phyloP scores from a whole-genome alignment of 1,284 basidiomycete species.

The Cutaneotrichosporon spelunceum region DNA sequence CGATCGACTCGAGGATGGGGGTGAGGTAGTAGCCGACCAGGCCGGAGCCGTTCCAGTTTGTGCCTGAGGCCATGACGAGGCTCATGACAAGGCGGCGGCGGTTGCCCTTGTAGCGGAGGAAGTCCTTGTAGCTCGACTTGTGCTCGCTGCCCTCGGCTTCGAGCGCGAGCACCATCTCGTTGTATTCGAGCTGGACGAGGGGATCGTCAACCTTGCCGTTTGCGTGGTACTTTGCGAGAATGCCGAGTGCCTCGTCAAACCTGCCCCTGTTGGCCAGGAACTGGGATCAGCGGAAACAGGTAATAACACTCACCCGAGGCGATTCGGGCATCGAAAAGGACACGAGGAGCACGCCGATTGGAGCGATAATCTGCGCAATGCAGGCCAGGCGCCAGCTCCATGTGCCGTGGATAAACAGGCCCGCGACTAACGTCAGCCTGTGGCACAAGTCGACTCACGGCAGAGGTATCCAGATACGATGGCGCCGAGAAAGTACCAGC shows the following conservation, averaged over 20 bases:
- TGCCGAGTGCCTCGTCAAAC: constrained; percentile 55
- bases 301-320: constrained; percentile 53
- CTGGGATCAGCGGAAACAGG: background rate
- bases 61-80: constrained; percentile 10
- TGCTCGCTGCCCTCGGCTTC: constrained; percentile 46
- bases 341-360: constrained; percentile 1
- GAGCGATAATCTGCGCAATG: constrained; percentile 10
- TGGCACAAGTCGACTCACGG: background rate
- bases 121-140: constrained; percentile 25
- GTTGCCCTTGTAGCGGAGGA: constrained; percentile 47
- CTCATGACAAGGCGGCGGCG: constrained; percentile 48
- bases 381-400: constrained; percentile 13
- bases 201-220: constrained; percentile 45
- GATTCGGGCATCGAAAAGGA: constrained; percentile 58
- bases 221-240: constrained; percentile 65
- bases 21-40: constrained; percentile 37
- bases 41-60: constrained; percentile 32
- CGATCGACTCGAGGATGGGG: constrained; percentile 13
- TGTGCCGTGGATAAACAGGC: constrained; percentile 1
- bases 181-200: constrained; percentile 40
- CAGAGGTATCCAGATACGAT: constrained; percentile 31
- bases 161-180: constrained; percentile 38
- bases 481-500: constrained; percentile 69
- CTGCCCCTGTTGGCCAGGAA: constrained; percentile 61
- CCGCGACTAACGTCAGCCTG: constrained; percentile 9